Conservation (phyloP, 345 rosid genomes). For the Reutealis trisperma region DNA sequence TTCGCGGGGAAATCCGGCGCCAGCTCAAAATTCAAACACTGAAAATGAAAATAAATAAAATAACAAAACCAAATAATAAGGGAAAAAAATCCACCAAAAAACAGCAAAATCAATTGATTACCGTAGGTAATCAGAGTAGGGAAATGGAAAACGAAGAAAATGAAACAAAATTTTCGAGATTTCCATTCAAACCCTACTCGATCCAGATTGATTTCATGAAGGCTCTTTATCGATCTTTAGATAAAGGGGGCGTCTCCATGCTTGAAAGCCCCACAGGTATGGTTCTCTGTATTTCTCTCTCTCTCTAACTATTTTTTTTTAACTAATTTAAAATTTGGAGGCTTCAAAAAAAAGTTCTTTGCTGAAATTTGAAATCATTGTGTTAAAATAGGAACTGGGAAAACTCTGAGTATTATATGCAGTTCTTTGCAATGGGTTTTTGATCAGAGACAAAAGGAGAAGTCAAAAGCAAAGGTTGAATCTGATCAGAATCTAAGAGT, state of each 20-base stretch:
- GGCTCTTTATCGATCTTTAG: slow-evolving; percentile 73
- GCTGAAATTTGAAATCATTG: neutral
- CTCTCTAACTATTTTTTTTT: neutral
- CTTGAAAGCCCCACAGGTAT: slow-evolving; percentile 96
- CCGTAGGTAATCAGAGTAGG: neutral
- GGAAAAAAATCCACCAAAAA: neutral
- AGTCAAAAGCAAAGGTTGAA: slow-evolving; percentile 22
- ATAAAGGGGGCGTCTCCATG: slow-evolving; percentile 89
- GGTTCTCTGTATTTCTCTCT: neutral
- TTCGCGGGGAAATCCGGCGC: slow-evolving; percentile 13
- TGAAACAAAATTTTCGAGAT: slow-evolving; percentile 53
- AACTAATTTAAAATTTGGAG: neutral
- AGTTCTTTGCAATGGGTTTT: slow-evolving; percentile 79
- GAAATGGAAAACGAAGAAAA: slow-evolving; percentile 25
- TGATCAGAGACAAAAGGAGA: slow-evolving; percentile 52
- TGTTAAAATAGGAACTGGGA: slow-evolving; percentile 69
- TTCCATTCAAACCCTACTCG: slow-evolving; percentile 78
- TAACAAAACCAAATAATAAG: neutral
- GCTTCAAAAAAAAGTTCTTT: neutral
- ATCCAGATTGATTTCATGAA: slow-evolving; percentile 87
- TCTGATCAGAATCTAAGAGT: slow-evolving; percentile 18
- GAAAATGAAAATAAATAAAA: neutral
- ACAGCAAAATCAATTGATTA: neutral
- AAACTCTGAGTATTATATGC: slow-evolving; percentile 86
- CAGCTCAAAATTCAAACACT: neutral